A percentile compares a stretch with the other conserved stretches of the same genome.
Evolutionary conservation across 2,329 filamentous ascomycete species (phyloP).

Genomic region (Epichloe baconii): DNA sequence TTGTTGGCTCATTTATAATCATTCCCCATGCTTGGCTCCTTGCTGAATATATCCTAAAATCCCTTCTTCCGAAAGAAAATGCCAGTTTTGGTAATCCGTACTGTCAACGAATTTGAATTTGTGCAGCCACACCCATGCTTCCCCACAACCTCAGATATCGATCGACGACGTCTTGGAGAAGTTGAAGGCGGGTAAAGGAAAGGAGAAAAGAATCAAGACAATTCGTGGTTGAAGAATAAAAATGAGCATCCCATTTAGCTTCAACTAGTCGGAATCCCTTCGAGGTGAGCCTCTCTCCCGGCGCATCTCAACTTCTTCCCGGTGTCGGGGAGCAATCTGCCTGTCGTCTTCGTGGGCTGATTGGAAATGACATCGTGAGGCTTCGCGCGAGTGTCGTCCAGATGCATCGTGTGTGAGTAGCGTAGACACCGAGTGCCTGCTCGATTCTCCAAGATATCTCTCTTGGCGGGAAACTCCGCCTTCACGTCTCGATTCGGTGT

Average conservation of each 20-base stretch:
- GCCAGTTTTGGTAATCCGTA: neutral
- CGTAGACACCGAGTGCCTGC: constrained; percentile 22
- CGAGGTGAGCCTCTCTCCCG: constrained; percentile 7
- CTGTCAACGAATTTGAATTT: neutral
- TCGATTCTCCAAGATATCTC: constrained; percentile 16
- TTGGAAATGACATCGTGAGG: constrained; percentile 3
- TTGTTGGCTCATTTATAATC: neutral
- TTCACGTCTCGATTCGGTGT: constrained; percentile 9
- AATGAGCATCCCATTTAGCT: neutral
- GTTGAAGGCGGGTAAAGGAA: neutral
- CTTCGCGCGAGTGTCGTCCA: constrained; percentile 10
- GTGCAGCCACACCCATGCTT: neutral
- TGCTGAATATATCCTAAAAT: neutral
- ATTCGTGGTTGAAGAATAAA: neutral
- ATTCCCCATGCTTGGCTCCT: neutral
- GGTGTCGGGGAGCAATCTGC: constrained; percentile 1
- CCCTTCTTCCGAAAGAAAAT: neutral
- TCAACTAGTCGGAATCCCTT: neutral
- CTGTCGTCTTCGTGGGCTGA: neutral
- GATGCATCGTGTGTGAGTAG: constrained; percentile 15
- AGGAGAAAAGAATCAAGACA: neutral
- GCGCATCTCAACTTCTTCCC: constrained; percentile 4
- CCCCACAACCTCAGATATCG: neutral
- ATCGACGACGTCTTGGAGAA: neutral
- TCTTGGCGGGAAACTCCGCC: constrained; percentile 10